Conservation (phyloP, 176 grass and related monocot species). For the Tillandsia leiboldiana region DNA sequence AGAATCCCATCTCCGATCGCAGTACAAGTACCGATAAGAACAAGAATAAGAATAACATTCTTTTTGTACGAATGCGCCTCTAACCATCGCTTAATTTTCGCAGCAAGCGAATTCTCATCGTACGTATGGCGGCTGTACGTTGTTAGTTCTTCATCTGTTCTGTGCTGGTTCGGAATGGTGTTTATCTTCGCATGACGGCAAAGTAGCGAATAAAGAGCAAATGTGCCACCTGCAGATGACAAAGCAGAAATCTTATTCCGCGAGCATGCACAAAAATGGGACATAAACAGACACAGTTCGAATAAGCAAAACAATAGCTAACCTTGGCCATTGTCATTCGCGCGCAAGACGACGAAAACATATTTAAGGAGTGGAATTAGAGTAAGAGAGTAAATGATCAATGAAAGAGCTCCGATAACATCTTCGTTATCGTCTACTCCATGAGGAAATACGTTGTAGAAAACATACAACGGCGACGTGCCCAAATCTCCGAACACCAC, state of each 20-base stretch:
- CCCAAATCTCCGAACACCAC: slow-evolving; percentile 98
- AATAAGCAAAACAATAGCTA: background rate
- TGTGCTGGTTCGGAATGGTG: slow-evolving; percentile 97
- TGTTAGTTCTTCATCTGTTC: slow-evolving; percentile 80
- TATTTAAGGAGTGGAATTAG: slow-evolving; percentile 89
- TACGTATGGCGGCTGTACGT: slow-evolving; percentile 87
- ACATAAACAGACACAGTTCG: background rate
- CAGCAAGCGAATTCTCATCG: slow-evolving; percentile 77
- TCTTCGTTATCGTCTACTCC: slow-evolving; percentile 71
- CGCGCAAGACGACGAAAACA: slow-evolving; percentile 82
- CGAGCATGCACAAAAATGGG: background rate
- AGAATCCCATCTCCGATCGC: slow-evolving; percentile 99
- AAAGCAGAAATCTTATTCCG: background rate
- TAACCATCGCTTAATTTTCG: slow-evolving; percentile 83
- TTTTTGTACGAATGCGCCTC: slow-evolving; percentile 72
- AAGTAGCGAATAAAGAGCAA: slow-evolving; percentile 93
- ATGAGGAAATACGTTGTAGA: slow-evolving; percentile 77
- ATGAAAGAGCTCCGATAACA: slow-evolving; percentile 90
- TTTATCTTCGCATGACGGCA: slow-evolving; percentile 95
- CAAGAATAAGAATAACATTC: slow-evolving; percentile 84
- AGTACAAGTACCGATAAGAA: slow-evolving; percentile 94
- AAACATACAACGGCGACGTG: slow-evolving; percentile 88
- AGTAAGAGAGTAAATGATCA: slow-evolving; percentile 98
- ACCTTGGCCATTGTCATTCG: slow-evolving; percentile 98
- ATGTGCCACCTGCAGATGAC: slow-evolving; percentile 70